Evolutionary conservation across 225 moss, liverwort and hornwort genomes (phyloP), one percentile per base, ranked within the genome.

Genomic region (Marchantia polymorpha): DNA sequence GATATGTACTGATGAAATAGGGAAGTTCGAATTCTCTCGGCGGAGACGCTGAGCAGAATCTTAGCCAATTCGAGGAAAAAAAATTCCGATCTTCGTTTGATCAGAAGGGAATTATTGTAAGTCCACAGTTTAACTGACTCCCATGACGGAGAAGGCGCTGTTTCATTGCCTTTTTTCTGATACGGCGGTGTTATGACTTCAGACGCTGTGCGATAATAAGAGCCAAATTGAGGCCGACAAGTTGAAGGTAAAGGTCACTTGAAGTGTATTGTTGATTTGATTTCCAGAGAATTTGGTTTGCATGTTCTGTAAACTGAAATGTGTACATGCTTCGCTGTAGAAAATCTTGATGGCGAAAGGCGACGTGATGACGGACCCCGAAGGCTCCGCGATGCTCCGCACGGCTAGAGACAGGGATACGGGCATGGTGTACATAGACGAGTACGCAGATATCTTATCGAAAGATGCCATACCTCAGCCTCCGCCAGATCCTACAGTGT

Each of bases 281-380:
- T 6, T 73, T 52, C 72, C 26, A 53, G 0, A 9, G 23, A 12
- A n/a, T 49, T 20, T 50, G 22, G 8, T n/a, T 30, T 49, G 49
- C 48, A 51, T n/a, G 7, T 2, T 52, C 52, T 73, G 6, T 7
- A 52, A 25, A 26, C 25, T 52, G 72, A 0, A 10, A 23, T 53
- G 52, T 14, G 19, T 23, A 53, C 14, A 17, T 76, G 22, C 59
- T 65, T 13, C 31, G 56, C 17, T 48, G 47, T 78, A 95, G 90
- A 92, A 88, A 81, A 73, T 95, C 48, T 81, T 95, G 91, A 91
- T 89, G 87, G 87, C 87, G 5, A 83, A 79, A 74, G 92, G 95
- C 49, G 86, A 88, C 0, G 71, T 60, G 7, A 89, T 95, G 80
- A 91, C 89, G 15, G 95, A 95, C 72, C 90, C 89, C 20, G 95